A percentile compares a stretch with the other conserved stretches of the same genome.
phyloP scores from a whole-genome alignment of 2,329 filamentous ascomycete genomes.

The Fusarium verrucosum region DNA sequence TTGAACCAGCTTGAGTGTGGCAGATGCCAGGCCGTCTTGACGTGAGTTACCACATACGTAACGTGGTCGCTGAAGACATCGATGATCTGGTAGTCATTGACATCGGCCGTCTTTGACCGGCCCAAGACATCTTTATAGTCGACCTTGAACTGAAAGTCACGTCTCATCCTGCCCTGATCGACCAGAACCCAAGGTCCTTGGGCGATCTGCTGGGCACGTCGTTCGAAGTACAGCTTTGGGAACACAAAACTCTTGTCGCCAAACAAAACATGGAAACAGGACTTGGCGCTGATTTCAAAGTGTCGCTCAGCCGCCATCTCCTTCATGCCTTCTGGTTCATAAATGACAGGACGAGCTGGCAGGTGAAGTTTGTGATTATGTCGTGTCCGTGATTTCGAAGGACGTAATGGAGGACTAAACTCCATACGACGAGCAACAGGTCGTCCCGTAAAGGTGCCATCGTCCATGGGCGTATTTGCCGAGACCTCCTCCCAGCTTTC shows the following conservation, averaged over 20 bases:
- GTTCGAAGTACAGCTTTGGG: conserved; percentile 87
- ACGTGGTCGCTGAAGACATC: conserved; percentile 82
- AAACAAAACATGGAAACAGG: conserved; percentile 94
- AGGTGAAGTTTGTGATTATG: conserved; percentile 78
- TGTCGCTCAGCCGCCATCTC: conserved; percentile 78
- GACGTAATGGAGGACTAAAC: conserved; percentile 50
- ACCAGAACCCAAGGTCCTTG: conserved; percentile 85
- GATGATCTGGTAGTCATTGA: conserved; percentile 86
- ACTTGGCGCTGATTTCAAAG: conserved; percentile 92
- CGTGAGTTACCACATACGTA: conserved; percentile 71
- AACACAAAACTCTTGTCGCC: conserved; percentile 96
- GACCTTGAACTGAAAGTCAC: conserved; percentile 84
- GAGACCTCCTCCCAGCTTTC: conserved; percentile 93
- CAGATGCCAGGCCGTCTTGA: conserved; percentile 80
- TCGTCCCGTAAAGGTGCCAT: conserved; percentile 56
- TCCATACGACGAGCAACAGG: conserved; percentile 47
- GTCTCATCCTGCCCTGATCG: conserved; percentile 75
- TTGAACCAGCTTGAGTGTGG: conserved; percentile 83
- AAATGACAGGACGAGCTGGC: conserved; percentile 81
- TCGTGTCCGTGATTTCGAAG: conserved; percentile 49
- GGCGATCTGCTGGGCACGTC: conserved; percentile 79
- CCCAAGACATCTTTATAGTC: conserved; percentile 73
- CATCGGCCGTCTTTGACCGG: conserved; percentile 66
- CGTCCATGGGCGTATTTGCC: conserved; percentile 66
- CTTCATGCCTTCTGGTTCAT: conserved; percentile 84